Conservation (phyloP, 73 alveolate genomes). For the Stentor coeruleus region DNA sequence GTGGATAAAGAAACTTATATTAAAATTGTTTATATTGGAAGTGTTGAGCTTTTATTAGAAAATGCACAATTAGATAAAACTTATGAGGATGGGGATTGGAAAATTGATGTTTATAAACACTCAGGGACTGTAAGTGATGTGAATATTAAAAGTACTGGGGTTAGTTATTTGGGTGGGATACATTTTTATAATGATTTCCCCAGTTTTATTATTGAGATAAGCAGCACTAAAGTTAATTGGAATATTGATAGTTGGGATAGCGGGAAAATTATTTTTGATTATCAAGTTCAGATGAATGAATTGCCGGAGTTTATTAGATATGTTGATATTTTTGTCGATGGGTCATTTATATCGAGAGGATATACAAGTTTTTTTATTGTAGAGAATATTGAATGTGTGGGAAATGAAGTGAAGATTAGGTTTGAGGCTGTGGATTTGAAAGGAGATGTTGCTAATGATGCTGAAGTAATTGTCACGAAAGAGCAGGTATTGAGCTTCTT, state of each 20-base stretch:
- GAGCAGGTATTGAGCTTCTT: too few relatives aligned
- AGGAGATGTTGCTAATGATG: slow-evolving; percentile 5
- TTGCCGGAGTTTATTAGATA: neutral
- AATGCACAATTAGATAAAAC: neutral
- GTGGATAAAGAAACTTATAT: neutral
- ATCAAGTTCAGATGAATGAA: neutral
- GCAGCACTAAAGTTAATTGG: neutral
- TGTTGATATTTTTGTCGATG: slow-evolving; percentile 6
- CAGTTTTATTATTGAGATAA: neutral
- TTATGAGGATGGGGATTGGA: neutral
- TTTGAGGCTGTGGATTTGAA: neutral
- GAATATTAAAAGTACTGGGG: neutral
- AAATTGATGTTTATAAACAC: neutral
- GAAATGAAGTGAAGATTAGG: neutral
- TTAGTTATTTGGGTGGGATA: neutral
- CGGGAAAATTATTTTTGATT: neutral
- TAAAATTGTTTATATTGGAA: neutral
- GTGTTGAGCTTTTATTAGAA: neutral
- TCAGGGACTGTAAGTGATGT: neutral
- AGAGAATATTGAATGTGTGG: neutral
- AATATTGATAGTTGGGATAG: neutral
- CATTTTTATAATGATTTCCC: neutral
- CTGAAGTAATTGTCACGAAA: too few relatives aligned
- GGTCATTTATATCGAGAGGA: neutral
- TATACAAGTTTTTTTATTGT: neutral